Base-by-base conservation (phyloP, 495 filamentous ascomycete species). In the Neurospora hispaniola region DNA sequence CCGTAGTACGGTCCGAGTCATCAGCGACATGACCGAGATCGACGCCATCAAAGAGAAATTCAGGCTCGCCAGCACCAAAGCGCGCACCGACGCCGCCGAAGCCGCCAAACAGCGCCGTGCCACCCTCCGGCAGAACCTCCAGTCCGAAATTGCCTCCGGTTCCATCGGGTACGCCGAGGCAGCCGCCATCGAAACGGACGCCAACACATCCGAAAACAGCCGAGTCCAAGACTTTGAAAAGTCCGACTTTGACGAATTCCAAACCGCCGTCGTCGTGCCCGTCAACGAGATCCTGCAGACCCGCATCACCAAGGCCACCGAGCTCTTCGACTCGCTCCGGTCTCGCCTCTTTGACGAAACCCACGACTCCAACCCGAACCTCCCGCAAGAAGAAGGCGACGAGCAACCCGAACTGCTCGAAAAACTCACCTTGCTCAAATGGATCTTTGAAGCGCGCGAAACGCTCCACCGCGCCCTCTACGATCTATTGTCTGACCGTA, bases 361-460 rank as follows among this genome's bases (percentile, higher is more conserved):
- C 0, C 91, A 89, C 74, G 84, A 88, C 42, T 87, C 87, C 14
- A 89, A 89, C 71, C 93, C 93, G 4, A 93, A 96, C 75, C 86
- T 91, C 71, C 90, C 93, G 1, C 94, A 97, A 76, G 94, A 97
- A 80, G 94, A 97, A 80, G 95, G 95, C 71, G 94, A 98, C 76
- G 95, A 97, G 79, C 92, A 95, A 78, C 94, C 96, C 0, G 96
- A 98, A 82, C 85, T 98, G 0, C 85, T 98, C 2, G 96, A 99
- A 81, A 96, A 96, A 74, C 86, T 99, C 5, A 98, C 96, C 0
- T 89, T 97, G 38, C 85, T 98, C 11, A 99, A 99, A 78, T 99
- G 96, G 96, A 90, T 98, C 39, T 98, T 97, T 76, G 96, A 99
- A 77, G 92, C 92, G 7, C 90, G 94, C 7, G 96, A 99, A 80